These are phyloP conservation scores for Candida maltosa DNA, from an alignment of 805 yeast genomes.

Conservation along the genomic window DNA sequence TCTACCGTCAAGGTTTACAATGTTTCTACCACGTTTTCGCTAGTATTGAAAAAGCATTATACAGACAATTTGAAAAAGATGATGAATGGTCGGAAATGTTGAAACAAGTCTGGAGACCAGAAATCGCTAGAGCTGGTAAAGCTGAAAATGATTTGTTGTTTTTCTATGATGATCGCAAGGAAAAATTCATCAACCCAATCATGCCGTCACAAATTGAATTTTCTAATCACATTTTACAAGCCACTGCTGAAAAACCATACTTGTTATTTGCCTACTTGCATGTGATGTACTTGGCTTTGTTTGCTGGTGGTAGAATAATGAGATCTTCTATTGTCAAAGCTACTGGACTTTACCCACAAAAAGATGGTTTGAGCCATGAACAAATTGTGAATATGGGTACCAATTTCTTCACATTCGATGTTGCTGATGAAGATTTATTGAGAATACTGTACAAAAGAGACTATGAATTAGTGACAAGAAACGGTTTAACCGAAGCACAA, in stretches of 20 bases:
- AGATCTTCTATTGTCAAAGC: conserved; percentile 63
- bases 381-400: conserved; percentile 64
- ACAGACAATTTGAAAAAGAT: conserved; percentile 40
- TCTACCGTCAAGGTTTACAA: conserved; percentile 79
- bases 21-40: conserved; percentile 67
- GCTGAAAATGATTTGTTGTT: conserved; percentile 63
- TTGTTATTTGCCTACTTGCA: conserved; percentile 77
- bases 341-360: conserved; percentile 71
- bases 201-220: conserved; percentile 62
- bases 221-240: conserved; percentile 53
- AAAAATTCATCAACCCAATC: conserved; percentile 56
- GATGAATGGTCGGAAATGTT: conserved; percentile 46
- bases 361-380: conserved; percentile 60
- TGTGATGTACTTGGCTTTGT: conserved; percentile 78
- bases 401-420: conserved; percentile 68
- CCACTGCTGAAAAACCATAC: conserved; percentile 62
- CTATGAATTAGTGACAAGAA: conserved; percentile 74
- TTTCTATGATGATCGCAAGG: conserved; percentile 54
- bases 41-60: conserved; percentile 55
- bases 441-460: conserved; percentile 68
- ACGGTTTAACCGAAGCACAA: conserved; percentile 64
- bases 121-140: conserved; percentile 57
- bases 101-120: conserved; percentile 64
- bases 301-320: conserved; percentile 82
- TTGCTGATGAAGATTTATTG: conserved; percentile 61